Evolutionary conservation across 371 early-diverging fungal genomes (phyloP), one percentile per base, ranked within the genome.

Genomic region (Mucor indicus): DNA sequence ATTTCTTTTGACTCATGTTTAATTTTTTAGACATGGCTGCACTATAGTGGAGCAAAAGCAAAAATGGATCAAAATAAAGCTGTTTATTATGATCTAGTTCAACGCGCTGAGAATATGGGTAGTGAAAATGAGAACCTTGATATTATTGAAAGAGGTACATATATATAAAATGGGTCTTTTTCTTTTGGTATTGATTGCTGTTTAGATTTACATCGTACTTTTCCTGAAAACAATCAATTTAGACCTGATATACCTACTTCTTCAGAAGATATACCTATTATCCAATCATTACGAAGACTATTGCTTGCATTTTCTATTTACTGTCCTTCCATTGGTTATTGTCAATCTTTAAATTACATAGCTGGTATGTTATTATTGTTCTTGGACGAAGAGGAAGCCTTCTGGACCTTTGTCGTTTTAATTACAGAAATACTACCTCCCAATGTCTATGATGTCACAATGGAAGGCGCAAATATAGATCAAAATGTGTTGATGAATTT

Each of bases 321-420:
- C 47, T 66, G 72, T 7, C 81, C 85, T 15, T 56, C 79, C n/a
- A 87, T 91, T 38, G 93, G 93, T 4, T 93, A 93, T 63, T 89
- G 90, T 63, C 93, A 93, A 51, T 84, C 88, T 3, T 80, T 93
- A 50, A 93, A 91, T 52, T 91, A 87, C 42, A 79, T 93, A 49
- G 92, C 77, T 6, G 93, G 89, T n/a, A 65, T 90, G 50, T 62
- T 93, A 4, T 62, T 93, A 6, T 64, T 93, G 2, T 86, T 89
- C 46, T 83, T 89, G 80, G 64, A 79, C 8, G 93, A 93, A 59
- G 85, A 85, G 42, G 77, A 84, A 17, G 84, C 87, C 4, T 93
- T 92, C 56, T 93, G 91, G 91, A 86, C 81, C 22, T 72, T 93
- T 41, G 83, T 88, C 0, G 77, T 79, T 8, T 69, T 86, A 13